phyloP scores from a whole-genome alignment of 768 basidiomycete species.

The Pholiota microspora region DNA sequence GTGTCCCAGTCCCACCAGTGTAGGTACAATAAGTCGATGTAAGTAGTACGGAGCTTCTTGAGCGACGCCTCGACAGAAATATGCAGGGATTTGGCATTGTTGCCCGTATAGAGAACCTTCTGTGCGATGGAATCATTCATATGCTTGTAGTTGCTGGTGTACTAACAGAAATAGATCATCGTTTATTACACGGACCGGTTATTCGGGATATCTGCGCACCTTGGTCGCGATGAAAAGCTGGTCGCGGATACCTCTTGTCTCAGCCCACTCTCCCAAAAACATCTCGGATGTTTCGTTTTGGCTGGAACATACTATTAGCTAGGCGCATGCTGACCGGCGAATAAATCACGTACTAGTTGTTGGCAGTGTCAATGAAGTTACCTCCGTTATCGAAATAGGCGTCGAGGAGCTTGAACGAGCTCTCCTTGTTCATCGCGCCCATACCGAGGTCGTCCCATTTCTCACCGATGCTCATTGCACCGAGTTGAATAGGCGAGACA shows the following conservation, averaged over 20 bases:
- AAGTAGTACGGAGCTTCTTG: conserved; percentile 42
- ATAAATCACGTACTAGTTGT: conserved; percentile 26
- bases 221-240: conserved; percentile 27
- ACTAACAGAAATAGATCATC: neutral
- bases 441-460: conserved; percentile 31
- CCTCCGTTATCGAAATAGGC: conserved; percentile 38
- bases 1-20: conserved; percentile 54
- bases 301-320: conserved; percentile 21
- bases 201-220: neutral
- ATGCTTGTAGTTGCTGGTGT: conserved; percentile 2
- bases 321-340: neutral
- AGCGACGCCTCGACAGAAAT: conserved; percentile 40
- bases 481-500: conserved; percentile 27
- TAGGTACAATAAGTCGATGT: conserved; percentile 34
- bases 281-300: conserved; percentile 34
- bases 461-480: conserved; percentile 49
- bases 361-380: conserved; percentile 43
- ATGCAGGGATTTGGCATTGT: conserved; percentile 41
- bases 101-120: conserved; percentile 4
- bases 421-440: conserved; percentile 37
- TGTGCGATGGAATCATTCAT: neutral
- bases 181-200: too few relatives aligned
- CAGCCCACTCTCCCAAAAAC: conserved; percentile 44
- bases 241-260: conserved; percentile 34
- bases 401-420: conserved; percentile 40